Evolutionary conservation across 139 green algal genomes (phyloP).

Genomic region (Chlamydomonas schloesseri): DNA sequence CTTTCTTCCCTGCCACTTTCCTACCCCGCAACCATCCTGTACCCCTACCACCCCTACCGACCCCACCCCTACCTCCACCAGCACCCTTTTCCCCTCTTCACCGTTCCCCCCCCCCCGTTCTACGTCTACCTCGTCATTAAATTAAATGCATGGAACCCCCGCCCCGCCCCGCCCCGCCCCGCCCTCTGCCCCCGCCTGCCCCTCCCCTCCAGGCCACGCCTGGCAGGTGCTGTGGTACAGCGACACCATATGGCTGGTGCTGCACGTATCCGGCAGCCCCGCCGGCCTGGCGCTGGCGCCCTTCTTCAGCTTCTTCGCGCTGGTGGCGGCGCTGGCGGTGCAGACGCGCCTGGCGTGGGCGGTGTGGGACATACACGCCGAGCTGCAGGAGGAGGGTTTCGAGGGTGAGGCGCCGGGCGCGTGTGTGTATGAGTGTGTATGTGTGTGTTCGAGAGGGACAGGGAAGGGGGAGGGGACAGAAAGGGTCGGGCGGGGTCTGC

Average conservation of each 20-base stretch:
- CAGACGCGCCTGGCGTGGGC: background rate
- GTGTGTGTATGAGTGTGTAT: background rate
- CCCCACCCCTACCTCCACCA: background rate
- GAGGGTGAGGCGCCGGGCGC: background rate
- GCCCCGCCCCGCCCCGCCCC: too few relatives aligned
- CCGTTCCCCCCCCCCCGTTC: background rate
- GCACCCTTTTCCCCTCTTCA: background rate
- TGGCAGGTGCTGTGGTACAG: conserved; percentile 35
- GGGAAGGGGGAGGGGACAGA: background rate
- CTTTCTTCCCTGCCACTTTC: background rate
- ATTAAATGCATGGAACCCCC: too few relatives aligned
- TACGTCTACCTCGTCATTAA: too few relatives aligned
- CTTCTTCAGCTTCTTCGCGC: background rate
- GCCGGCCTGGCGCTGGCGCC: background rate
- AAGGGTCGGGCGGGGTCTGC: too few relatives aligned
- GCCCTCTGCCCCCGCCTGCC: background rate
- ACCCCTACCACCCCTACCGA: background rate
- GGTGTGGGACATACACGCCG: background rate
- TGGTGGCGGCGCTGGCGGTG: background rate
- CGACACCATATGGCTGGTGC: conserved; percentile 32
- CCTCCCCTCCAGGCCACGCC: background rate
- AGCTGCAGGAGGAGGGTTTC: conserved; percentile 18
- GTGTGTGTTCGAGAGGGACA: background rate
- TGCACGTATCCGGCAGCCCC: background rate
- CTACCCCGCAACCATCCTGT: too few relatives aligned